Base-by-base conservation (phyloP, 495 filamentous ascomycete species). In the Hypoxylon rickii region DNA sequence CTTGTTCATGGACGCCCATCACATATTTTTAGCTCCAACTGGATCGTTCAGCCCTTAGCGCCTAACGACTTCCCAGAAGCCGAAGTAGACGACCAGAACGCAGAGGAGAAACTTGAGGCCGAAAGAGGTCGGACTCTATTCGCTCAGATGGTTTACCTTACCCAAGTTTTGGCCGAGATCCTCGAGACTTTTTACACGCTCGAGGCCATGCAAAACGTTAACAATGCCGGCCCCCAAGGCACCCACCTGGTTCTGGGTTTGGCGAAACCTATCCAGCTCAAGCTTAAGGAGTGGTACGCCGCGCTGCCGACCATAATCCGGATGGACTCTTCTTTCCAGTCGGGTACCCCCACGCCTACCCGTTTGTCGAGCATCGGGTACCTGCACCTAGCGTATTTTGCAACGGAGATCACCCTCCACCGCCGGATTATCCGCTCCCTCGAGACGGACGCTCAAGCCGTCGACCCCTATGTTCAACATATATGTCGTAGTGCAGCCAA, bases 401-500 rank as follows among this genome's bases (percentile, higher is more conserved):
- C 90, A 18, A 85, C 87, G 8, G 90, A 93, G 64, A 90, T 93
- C 63, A 91, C 87, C 0, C 86, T 95, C 42, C 90, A 95, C 64
- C 82, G 90, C 11, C 82, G 88, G 54, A 91, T 93, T 61, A 82
- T 92, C 38, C 86, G 89, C 24, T 88, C 87, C 15, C 75, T 93
- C 29, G 77, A 77, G 49, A 68, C 77, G 0, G 66, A 75, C 1
- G 63, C 71, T 8, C 60, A 63, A 26, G 64, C 62, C 44, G 33
- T 80, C 12, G 84, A 90, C 62, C 81, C 87, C 0, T 88, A 90
- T 68, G 84, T 96, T 39, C 82, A 92, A 13, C 91, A 96, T 75
- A 96, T 97, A 65, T 97, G 92, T 73, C 94, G 94, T 44, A 92
- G 87, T 18, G 94, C 94, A 16, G 89, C 89, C 50, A 89, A 90